Conservation (phyloP, 441 rosid genomes). For the Gossypium schwendimanii region DNA sequence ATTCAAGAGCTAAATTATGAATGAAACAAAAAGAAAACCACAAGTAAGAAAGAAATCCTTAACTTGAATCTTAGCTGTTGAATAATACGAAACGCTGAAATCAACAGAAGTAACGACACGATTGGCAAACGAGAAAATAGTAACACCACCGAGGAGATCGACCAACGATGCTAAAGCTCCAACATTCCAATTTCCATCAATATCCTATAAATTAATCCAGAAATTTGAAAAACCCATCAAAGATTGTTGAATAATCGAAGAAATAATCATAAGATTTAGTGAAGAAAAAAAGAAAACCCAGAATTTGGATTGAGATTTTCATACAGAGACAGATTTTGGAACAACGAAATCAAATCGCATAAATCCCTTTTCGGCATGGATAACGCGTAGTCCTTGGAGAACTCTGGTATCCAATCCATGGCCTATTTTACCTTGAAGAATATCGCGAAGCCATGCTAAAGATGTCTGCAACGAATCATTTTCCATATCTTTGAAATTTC, state of each 20-base stretch:
- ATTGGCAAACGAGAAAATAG: conserved; percentile 14
- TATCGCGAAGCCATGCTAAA: no score
- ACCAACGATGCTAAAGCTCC: conserved; percentile 39
- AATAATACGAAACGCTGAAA: conserved; percentile 29
- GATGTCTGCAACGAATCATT: no score
- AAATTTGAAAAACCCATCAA: no score
- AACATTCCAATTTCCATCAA: conserved; percentile 36
- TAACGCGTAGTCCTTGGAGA: no score
- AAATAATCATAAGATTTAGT: no score
- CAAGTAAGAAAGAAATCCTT: neutral
- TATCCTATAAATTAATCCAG: conserved; percentile 22
- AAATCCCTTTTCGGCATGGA: neutral
- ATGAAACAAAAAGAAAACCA: no score
- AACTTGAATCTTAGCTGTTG: conserved; percentile 36
- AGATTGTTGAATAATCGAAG: neutral
- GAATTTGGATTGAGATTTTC: neutral
- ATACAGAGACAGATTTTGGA: neutral
- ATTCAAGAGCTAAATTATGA: no score
- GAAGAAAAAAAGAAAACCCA: neutral
- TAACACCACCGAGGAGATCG: conserved; percentile 27
- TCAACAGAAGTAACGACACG: conserved; percentile 25
- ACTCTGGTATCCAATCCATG: no score
- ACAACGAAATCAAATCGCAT: neutral
- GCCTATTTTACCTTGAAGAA: neutral
- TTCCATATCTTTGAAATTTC: neutral